A percentile compares a stretch with the other conserved stretches of the same genome.
These are phyloP conservation scores for Tylopilus orsonianus DNA, from an alignment of 1,284 basidiomycete genomes.

Conservation along the genomic window DNA sequence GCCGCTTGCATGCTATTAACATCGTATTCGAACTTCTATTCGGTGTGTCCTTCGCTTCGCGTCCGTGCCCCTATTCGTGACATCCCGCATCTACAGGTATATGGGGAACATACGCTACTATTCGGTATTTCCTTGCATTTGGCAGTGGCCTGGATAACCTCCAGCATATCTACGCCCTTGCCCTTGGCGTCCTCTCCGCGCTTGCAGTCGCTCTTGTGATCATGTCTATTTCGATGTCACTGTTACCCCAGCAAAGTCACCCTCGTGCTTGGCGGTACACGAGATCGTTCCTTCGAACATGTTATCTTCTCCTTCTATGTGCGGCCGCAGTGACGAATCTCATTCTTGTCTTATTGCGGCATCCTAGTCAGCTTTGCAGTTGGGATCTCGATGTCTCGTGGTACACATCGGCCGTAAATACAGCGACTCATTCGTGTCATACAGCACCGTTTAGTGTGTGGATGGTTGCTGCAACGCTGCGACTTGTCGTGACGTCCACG, in stretches of 20 bases:
- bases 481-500: conserved; percentile 49
- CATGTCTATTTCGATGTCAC: conserved; percentile 41
- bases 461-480: conserved; percentile 49
- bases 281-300: conserved; percentile 37
- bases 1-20: conserved; percentile 40
- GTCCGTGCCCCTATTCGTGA: background rate
- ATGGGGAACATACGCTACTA: conserved; percentile 60
- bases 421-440: conserved; percentile 29
- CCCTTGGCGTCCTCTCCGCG: conserved; percentile 59
- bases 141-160: conserved; percentile 40
- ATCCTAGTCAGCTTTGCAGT: conserved; percentile 47
- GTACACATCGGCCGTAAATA: conserved; percentile 38
- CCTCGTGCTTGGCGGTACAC: conserved; percentile 13
- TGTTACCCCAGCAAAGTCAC: conserved; percentile 35
- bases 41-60: conserved; percentile 38
- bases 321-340: conserved; percentile 54
- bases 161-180: conserved; percentile 46
- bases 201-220: conserved; percentile 56
- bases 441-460: conserved; percentile 49
- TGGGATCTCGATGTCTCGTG: conserved; percentile 67
- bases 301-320: conserved; percentile 49
- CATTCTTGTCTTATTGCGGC: conserved; percentile 46
- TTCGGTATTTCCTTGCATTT: conserved; percentile 64
- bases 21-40: conserved; percentile 45
- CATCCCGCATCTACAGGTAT: conserved; percentile 35